Evolutionary conservation across 2,329 filamentous ascomycete species (phyloP).

Genomic region (Fusarium verticillioides): DNA sequence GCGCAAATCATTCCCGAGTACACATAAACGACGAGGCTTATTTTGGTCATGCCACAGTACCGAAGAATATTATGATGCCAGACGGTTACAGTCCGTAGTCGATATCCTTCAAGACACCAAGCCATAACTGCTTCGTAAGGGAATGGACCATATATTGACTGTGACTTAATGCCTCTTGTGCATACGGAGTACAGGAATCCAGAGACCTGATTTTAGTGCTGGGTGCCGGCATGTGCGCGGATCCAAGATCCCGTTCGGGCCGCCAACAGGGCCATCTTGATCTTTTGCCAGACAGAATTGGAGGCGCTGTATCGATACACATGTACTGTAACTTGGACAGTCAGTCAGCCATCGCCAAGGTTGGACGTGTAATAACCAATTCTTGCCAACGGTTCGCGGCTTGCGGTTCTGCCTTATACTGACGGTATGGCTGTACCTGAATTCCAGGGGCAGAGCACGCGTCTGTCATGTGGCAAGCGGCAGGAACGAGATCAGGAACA

Average conservation of each 20-base stretch:
- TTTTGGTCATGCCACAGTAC: not conserved
- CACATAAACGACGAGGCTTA: not conserved
- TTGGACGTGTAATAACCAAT: not conserved
- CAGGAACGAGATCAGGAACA: slow-evolving; percentile 40
- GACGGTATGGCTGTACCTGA: not conserved
- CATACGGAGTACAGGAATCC: not conserved
- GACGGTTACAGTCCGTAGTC: not conserved
- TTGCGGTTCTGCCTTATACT: not conserved
- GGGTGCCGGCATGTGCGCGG: slow-evolving; percentile 34
- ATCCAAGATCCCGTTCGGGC: slow-evolving; percentile 44
- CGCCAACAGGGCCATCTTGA: slow-evolving; percentile 33
- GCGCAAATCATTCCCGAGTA: slow-evolving; percentile 3
- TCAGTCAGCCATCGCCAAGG: not conserved
- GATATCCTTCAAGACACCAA: not conserved
- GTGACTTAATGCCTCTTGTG: not conserved
- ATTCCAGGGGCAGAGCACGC: slow-evolving; percentile 18
- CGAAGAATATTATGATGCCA: slow-evolving; percentile 1
- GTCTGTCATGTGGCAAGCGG: slow-evolving; percentile 26
- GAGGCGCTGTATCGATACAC: not conserved
- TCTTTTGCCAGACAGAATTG: slow-evolving; percentile 1
- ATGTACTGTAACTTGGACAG: not conserved
- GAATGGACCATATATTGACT: not conserved
- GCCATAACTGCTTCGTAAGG: slow-evolving; percentile 1
- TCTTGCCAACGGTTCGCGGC: not conserved
- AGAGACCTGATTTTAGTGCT: slow-evolving; percentile 35